A percentile compares a stretch with the other conserved stretches of the same genome.
Evolutionary conservation across 73 alveolate species (phyloP).

Genomic region (Stentor coeruleus): DNA sequence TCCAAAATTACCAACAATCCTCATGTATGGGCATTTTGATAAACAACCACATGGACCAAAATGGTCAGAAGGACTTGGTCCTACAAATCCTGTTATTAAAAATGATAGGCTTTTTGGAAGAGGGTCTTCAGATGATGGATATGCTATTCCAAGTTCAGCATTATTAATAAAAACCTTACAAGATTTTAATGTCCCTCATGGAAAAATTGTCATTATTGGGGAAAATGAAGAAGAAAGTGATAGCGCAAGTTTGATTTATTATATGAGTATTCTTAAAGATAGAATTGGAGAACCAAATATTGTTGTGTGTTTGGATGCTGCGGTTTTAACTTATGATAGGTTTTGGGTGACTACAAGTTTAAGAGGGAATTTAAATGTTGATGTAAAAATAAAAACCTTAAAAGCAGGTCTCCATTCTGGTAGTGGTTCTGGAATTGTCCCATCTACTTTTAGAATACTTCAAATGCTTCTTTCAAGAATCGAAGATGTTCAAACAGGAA

Average conservation of each 20-base stretch:
- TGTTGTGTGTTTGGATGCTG: constrained; percentile 88
- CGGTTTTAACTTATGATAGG: constrained; percentile 55
- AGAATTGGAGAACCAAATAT: constrained; percentile 73
- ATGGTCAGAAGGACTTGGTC: constrained; percentile 90
- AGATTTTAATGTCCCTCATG: constrained; percentile 47
- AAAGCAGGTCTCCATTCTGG: constrained; percentile 71
- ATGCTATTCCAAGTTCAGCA: constrained; percentile 42
- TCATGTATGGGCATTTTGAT: constrained; percentile 89
- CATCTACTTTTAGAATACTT: constrained; percentile 62
- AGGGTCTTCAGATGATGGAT: constrained; percentile 92
- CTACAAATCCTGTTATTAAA: constrained; percentile 83
- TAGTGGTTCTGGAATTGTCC: constrained; percentile 66
- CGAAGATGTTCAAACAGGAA: constrained; percentile 65
- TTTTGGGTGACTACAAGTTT: constrained; percentile 88
- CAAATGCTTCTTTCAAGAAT: constrained; percentile 59
- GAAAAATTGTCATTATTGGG: constrained; percentile 74
- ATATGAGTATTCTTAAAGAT: constrained; percentile 56
- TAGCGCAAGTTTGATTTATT: constrained; percentile 67
- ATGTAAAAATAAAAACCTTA: constrained; percentile 65
- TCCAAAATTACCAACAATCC: constrained; percentile 42
- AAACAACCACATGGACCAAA: constrained; percentile 87
- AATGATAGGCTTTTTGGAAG: constrained; percentile 84
- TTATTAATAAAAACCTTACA: constrained; percentile 37
- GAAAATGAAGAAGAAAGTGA: constrained; percentile 97
- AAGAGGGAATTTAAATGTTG: constrained; percentile 78